Evolutionary conservation across 306 rosid species (phyloP).

Genomic region (Acacia acuminata): DNA sequence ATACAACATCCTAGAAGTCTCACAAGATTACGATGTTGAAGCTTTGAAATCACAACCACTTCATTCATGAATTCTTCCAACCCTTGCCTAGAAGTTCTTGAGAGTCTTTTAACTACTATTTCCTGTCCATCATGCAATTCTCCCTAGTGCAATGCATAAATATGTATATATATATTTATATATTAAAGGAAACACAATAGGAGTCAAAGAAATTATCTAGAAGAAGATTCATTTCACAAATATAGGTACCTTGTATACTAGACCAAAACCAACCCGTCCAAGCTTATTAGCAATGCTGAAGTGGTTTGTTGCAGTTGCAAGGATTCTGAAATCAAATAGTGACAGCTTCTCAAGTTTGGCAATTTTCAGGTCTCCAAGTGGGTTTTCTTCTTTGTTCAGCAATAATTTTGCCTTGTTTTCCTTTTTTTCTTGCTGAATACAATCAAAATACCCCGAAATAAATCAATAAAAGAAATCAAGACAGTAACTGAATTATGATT

Average conservation of each 20-base stretch:
- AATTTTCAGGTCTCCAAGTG: neutral
- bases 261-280: neutral
- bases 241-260: neutral
- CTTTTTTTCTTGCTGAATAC: neutral
- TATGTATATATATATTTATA: neutral
- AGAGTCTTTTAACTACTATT: slow-evolving; percentile 2
- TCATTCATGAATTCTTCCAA: neutral
- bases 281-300: neutral
- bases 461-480: neutral
- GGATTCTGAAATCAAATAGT: neutral
- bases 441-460: neutral
- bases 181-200: neutral
- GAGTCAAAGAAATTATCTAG: neutral
- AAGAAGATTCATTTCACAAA: neutral
- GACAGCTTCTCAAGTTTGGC: neutral
- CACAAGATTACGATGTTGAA: slow-evolving; percentile 1
- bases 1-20: neutral
- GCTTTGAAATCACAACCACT: neutral
- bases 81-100: neutral
- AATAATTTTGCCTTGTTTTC: neutral
- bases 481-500: neutral
- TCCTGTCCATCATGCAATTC: neutral
- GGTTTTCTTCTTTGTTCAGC: neutral
- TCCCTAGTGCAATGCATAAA: neutral
- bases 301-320: neutral